Evolutionary conservation across 2,329 filamentous ascomycete genomes (phyloP).

Genomic region (Beauveria rudraprayagi): DNA sequence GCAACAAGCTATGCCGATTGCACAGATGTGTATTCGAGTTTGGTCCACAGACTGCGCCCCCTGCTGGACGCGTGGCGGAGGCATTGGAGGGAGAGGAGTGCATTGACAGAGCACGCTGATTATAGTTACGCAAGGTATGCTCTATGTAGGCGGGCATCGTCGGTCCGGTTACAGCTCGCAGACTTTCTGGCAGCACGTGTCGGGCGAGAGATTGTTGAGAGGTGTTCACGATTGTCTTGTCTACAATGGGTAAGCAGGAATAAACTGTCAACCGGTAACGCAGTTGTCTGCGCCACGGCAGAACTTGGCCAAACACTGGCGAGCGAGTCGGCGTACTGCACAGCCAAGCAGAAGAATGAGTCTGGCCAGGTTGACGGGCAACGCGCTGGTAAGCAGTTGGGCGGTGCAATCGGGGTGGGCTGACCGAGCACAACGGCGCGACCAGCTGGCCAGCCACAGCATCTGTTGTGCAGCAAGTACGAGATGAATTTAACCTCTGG

Average conservation of each 20-base stretch:
- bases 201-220: background rate
- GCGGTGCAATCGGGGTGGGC: background rate
- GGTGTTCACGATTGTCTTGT: no score
- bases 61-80: slow-evolving; percentile 2
- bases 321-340: background rate
- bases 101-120: background rate
- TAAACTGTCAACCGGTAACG: background rate
- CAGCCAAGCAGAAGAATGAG: background rate
- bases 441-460: background rate
- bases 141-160: no score
- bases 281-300: background rate
- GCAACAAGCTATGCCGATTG: background rate
- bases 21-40: background rate
- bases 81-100: no score
- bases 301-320: background rate
- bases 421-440: background rate
- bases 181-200: background rate
- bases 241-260: background rate
- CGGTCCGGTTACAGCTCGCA: background rate
- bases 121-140: background rate
- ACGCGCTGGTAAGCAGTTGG: background rate
- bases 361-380: no score
- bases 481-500: background rate
- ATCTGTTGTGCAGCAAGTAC: background rate
- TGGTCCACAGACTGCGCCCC: slow-evolving; percentile 5